Base-by-base conservation (phyloP, 441 rosid species). In the Omphalea diandra region DNA sequence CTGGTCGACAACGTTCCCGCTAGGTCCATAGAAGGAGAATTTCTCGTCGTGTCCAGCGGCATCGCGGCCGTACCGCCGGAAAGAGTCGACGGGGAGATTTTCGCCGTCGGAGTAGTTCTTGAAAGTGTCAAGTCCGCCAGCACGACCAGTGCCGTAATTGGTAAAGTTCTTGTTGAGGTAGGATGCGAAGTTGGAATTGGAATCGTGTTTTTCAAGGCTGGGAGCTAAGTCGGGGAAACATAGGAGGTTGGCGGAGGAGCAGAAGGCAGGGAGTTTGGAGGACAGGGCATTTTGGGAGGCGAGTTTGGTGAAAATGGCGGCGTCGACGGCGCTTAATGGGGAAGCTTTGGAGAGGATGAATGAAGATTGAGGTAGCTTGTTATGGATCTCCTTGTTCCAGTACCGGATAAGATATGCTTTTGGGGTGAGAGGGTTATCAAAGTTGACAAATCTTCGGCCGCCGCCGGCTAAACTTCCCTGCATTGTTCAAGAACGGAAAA, bases 301-400 rank as follows among this genome's bases (percentile, higher is more conserved):
- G 76, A 89, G 90, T 80, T 86, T 90, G 31, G 94, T 31, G 70
- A 83, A 93, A 65, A 79, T 64, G 11, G 90, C 91, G 7, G 91
- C 81, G 50, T 89, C 89, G 15, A 88, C 87, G 63, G 91, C 89
- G 72, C 68, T 83, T 5, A 93, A 60, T 3, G 97, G 97, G 0
- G 98, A 93, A 0, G 88, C 94, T 57, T 88, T 93, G 31, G 96
- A 86, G 52, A 91, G 72, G 5, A 93, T 79, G 69, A 91, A 86
- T 50, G 68, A 55, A 36, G 94, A 85, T 72, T 75, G 80, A 31
- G 86, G 75, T 24, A 76, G 76, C 15, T 75, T 50, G 73, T 26
- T 73, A 15, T 58, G 77, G 90, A 89, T 87, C 85, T 83, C 84
- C 65, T 86, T 88, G 72, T 86, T 86, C 98, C 97, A 93, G 84